Evolutionary conservation across 371 early-diverging fungal genomes (phyloP).

Genomic region (Saksenaea oblongispora): DNA sequence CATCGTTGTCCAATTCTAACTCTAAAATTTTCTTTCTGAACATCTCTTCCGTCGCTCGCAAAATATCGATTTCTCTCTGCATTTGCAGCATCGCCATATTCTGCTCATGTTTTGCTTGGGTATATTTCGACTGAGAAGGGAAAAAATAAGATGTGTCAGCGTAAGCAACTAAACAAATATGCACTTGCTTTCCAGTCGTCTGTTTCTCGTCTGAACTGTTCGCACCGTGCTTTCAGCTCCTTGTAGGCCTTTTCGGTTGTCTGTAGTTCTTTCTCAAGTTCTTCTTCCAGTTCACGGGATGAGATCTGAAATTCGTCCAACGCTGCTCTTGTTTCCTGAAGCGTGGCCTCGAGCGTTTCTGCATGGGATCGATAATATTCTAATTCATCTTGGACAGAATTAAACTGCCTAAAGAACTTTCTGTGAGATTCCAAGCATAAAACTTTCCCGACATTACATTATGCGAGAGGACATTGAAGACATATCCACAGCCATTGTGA

Average conservation of each 20-base stretch:
- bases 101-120: constrained; percentile 57
- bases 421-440: not conserved
- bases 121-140: constrained; percentile 37
- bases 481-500: constrained; percentile 11
- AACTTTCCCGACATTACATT: constrained; percentile 5
- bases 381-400: constrained; percentile 56
- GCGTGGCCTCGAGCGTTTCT: constrained; percentile 47
- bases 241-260: constrained; percentile 61
- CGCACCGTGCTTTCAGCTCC: constrained; percentile 63
- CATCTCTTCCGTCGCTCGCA: constrained; percentile 71
- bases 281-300: constrained; percentile 66
- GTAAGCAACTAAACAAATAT: not conserved
- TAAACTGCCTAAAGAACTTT: constrained; percentile 40
- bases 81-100: constrained; percentile 67
- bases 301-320: constrained; percentile 66
- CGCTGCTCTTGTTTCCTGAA: constrained; percentile 58
- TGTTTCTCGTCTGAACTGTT: constrained; percentile 57
- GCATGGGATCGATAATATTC: constrained; percentile 57
- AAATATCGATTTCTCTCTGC: constrained; percentile 74
- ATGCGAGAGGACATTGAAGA: constrained; percentile 18
- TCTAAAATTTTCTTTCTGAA: constrained; percentile 75
- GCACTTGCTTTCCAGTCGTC: constrained; percentile 75
- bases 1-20: constrained; percentile 80
- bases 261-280: constrained; percentile 62
- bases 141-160: not conserved